Conservation (phyloP, 345 rosid genomes). For the Cochlearia excelsa region DNA sequence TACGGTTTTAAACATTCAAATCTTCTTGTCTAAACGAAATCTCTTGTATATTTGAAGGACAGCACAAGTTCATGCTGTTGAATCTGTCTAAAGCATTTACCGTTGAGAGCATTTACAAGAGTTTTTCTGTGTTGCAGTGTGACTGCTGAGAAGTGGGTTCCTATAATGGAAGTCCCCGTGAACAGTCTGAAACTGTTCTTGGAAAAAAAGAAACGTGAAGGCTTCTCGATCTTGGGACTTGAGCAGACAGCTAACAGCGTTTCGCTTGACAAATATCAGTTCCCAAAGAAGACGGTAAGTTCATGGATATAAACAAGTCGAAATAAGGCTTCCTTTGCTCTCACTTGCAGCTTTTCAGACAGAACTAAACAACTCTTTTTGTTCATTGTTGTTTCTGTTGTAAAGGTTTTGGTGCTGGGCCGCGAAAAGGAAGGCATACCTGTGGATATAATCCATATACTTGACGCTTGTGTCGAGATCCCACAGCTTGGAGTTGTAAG, state of each 20-base stretch:
- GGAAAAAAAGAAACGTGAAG: slow-evolving; percentile 82
- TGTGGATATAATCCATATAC: slow-evolving; percentile 77
- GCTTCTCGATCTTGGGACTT: slow-evolving; percentile 83
- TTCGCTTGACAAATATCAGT: slow-evolving; percentile 63
- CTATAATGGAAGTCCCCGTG: slow-evolving; percentile 78
- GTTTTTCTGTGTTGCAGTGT: slow-evolving; percentile 51
- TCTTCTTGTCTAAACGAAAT: background rate
- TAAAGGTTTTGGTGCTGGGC: slow-evolving; percentile 88
- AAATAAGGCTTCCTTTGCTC: background rate
- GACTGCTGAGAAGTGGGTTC: slow-evolving; percentile 98
- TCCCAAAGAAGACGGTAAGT: slow-evolving; percentile 76
- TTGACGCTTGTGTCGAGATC: slow-evolving; percentile 91
- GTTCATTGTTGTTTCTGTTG: slow-evolving; percentile 1
- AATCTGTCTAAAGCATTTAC: background rate
- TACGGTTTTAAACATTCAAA: slow-evolving; percentile 19
- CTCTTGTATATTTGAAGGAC: background rate
- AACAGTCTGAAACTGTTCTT: slow-evolving; percentile 68
- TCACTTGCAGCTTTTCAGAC: background rate
- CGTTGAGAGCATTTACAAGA: background rate
- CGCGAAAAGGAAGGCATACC: slow-evolving; percentile 96
- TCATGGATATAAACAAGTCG: slow-evolving; percentile 3
- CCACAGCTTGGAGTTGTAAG: slow-evolving; percentile 95
- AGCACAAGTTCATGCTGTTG: slow-evolving; percentile 11
- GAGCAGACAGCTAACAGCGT: slow-evolving; percentile 93
- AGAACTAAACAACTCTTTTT: background rate